Percentiles rank a stretch among this genome's conserved stretches.
These are phyloP conservation scores for Allium cepa DNA, from an alignment of 106 monocot genomes.

Conservation along the genomic window DNA sequence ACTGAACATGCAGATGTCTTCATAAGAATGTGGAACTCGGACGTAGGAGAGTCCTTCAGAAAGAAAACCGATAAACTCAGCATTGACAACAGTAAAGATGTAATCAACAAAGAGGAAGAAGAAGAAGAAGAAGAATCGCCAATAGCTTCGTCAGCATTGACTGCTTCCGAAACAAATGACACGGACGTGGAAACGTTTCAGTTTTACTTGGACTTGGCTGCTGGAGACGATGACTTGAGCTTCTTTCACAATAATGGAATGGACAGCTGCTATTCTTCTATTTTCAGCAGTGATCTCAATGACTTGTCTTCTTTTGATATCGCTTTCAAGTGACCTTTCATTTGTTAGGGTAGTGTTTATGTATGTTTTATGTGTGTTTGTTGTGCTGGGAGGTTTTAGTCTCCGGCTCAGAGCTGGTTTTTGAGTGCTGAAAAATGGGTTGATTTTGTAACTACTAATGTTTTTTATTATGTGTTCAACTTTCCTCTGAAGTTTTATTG, in stretches of 20 bases:
- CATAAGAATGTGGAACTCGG: conserved; percentile 89
- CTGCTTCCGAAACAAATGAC: conserved; percentile 3
- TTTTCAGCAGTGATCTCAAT: conserved; percentile 36
- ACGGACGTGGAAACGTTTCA: conserved; percentile 51
- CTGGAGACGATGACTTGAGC: conserved; percentile 36
- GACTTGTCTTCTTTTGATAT: conserved; percentile 29
- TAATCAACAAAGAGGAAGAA: neutral
- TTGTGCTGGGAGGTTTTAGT: neutral
- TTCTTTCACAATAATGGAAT: conserved; percentile 28
- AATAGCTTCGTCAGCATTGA: conserved; percentile 3
- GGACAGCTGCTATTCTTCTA: conserved; percentile 9
- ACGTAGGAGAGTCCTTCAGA: conserved; percentile 62
- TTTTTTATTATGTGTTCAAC: too few species aligned
- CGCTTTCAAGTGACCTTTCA: conserved; percentile 30
- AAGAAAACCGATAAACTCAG: neutral
- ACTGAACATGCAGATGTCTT: conserved; percentile 42
- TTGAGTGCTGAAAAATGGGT: too few species aligned
- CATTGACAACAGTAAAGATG: neutral
- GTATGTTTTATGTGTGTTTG: neutral
- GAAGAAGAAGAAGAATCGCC: conserved; percentile 10
- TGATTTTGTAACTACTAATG: too few species aligned
- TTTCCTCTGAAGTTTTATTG: too few species aligned
- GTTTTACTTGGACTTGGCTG: conserved; percentile 58
- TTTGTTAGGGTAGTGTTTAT: neutral
- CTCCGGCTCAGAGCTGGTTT: too few species aligned